Base-by-base conservation (phyloP, 129 eudicot species). In the Centrapalus pauciflorus region DNA sequence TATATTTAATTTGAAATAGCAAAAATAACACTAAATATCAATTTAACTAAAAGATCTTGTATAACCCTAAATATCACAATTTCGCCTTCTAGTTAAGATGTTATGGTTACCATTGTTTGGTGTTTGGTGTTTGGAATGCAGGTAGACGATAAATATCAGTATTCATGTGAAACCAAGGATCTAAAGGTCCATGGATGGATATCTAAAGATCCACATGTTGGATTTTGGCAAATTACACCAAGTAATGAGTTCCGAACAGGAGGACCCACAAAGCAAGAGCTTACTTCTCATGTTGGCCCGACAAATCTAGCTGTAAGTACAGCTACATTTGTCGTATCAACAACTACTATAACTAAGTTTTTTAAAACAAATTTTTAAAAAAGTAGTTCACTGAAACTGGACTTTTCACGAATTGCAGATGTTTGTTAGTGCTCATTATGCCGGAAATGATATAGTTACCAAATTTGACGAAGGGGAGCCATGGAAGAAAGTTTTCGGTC, bases 401-500 rank as follows among this genome's bases (percentile, higher is more conserved):
- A 2, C 20, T 30, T 61, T 60, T 59, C 4, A 4, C 19, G 23
- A 7, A 40, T 3, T 68, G 27, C 70, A 76, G 75, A 69, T 76
- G 80, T 67, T 76, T 46, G 72, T 85, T 11, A 92, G 98, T 51
- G 84, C 88, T 24, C 98, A 91, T 54, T 91, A 91, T 58, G 85
- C 77, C 1, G 98, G 96, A 52, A 75, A 69, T 3, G 95, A 88
- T 71, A 51, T 92, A 62, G 91, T 79, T 50, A 77, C 76, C 4
- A 85, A 83, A 65, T 88, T 92, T 69, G 80, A 67, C 0, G 67
- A 77, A 35, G 91, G 96, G 7, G 98, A 92, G 63, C 71, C 66
- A 30, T 92, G 96, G 97, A 91, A 85, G 82, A 91, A 83, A 78
- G 90, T 87, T 29, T 91, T 87, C 33, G 97, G 97, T 14, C 98